Evolutionary conservation across 108 stramenopile species (phyloP), one percentile per base, ranked within the genome.

Genomic region (Nannochloropsis granulata): DNA sequence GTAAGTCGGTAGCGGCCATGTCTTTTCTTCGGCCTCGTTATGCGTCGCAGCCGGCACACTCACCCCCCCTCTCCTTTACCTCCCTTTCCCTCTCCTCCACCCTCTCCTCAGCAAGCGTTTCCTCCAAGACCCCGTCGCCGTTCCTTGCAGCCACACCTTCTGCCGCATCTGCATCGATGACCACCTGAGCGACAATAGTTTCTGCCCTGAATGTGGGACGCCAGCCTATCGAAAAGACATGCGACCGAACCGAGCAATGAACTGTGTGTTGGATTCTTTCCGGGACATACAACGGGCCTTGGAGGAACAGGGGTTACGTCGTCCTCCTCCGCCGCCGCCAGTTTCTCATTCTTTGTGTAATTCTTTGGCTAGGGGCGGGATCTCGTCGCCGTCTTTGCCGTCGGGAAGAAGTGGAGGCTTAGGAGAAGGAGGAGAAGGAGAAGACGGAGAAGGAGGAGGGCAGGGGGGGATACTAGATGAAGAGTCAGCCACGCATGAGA

Each of bases 141-240:
- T 86, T 25, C 82, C 81, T 21, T 86, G 85, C 82, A 81, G 85
- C 26, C 82, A 86, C 85, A 86, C n/a, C 78, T 86, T 82, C 43
- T 86, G 85, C 23, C 23, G 42, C 21, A 43, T 42, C 43, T 86
- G 85, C 78, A 43, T 86, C 71, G 71, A 86, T 71, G 78, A 43
- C 19, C 81, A 81, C 43, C 78, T 86, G 82, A 44, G 71, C 42
- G 43, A 79, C 23, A 82, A 25, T 25, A 86, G 24, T 43, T 12
- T 26, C 43, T 86, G 85, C 82, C 85, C 85, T 43, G 25, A 78
- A 43, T 86, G 85, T 78, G 43, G 12, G 71, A 56, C 44, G 10
- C 85, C 85, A 0, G 43, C 81, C 21, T 86, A 81, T 81, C 85
- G 44, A 2, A 86, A 82, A 43, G 85, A 86, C 42, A 82, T 71